Base-by-base conservation (phyloP, 768 basidiomycete species). In the Pulveroboletus ravenelii region DNA sequence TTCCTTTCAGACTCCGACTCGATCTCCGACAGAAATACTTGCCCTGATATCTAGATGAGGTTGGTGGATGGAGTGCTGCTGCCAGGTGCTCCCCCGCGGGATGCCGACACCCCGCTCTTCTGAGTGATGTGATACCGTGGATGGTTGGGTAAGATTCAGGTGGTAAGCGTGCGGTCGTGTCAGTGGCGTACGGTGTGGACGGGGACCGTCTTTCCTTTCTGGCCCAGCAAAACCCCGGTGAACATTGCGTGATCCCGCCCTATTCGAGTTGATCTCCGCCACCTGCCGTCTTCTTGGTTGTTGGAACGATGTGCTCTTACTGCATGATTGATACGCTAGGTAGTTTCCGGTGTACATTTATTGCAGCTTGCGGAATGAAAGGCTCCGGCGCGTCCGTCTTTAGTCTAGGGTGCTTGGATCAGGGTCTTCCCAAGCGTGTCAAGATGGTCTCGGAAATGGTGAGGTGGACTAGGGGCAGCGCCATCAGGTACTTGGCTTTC, bases 21-120 rank as follows among this genome's bases (percentile, higher is more conserved):
- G 0, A 53, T 65, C 61, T 63, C 63, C 63, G 58, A 60, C 43
- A 12, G 6, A 55, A 62, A 47, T 7, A n/a, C 23, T 17, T 8
- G 15, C 20, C 45, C 32, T 31, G 23, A 35, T 43, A 61, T 63
- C 57, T 59, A 40, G 46, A 56, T 62, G 25, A 12, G 25, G 32
- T 45, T 20, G 39, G 30, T 31, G 20, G 43, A 23, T 27, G 36
- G 55, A 29, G 42, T 40, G 54, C 38, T 52, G 45, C 47, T 62
- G 62, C 25, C 25, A 27, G 25, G 25, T 52, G 60, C 53, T 47
- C 49, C 34, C 25, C 18, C 31, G 51, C 47, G 55, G 59, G 51
- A 62, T 62, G 61, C 49, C 53, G 56, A 59, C 43, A 62, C 25
- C 18, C n/a, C 25, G 49, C 49, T 41, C 56, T 25, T 43, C 23